Conservation (phyloP, 139 green algal species). For the Chlamydomonas urium region DNA sequence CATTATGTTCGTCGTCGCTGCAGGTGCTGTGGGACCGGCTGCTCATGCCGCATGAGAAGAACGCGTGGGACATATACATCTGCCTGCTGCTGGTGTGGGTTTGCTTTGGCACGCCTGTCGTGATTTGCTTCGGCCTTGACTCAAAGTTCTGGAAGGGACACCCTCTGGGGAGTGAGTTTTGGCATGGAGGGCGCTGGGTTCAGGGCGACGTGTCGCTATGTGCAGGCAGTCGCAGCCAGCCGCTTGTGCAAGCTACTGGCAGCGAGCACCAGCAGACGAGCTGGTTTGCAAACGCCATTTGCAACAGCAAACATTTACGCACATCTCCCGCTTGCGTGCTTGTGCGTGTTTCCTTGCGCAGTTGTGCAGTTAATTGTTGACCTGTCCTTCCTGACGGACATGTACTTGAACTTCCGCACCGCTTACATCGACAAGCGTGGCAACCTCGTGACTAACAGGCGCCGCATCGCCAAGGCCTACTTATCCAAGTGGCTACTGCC, state of each 20-base stretch:
- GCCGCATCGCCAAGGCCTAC: constrained; percentile 34
- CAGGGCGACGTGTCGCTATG: too few relatives aligned
- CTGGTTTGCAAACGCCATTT: too few relatives aligned
- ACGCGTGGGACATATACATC: constrained; percentile 44
- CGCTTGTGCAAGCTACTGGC: too few relatives aligned
- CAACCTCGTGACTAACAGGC: constrained; percentile 28
- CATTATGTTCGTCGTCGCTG: neutral
- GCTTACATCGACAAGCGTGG: constrained; percentile 37
- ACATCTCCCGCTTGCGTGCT: too few relatives aligned
- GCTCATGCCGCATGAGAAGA: constrained; percentile 7
- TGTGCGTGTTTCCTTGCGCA: too few relatives aligned
- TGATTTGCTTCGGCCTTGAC: constrained; percentile 44
- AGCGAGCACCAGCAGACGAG: too few relatives aligned
- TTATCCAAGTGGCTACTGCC: constrained; percentile 23
- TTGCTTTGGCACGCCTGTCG: constrained; percentile 36
- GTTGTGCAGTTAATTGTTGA: constrained; percentile 36
- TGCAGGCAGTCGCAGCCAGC: too few relatives aligned
- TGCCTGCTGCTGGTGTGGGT: constrained; percentile 42
- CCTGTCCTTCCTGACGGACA: constrained; percentile 43
- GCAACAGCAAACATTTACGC: too few relatives aligned
- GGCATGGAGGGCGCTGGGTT: too few relatives aligned
- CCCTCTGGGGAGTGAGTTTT: constrained; percentile 2
- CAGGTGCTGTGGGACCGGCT: constrained; percentile 2
- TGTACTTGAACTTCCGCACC: constrained; percentile 52
- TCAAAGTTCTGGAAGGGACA: neutral